These are phyloP conservation scores for Haematococcus lacustris DNA, from an alignment of 139 green algal genomes.

Conservation along the genomic window DNA sequence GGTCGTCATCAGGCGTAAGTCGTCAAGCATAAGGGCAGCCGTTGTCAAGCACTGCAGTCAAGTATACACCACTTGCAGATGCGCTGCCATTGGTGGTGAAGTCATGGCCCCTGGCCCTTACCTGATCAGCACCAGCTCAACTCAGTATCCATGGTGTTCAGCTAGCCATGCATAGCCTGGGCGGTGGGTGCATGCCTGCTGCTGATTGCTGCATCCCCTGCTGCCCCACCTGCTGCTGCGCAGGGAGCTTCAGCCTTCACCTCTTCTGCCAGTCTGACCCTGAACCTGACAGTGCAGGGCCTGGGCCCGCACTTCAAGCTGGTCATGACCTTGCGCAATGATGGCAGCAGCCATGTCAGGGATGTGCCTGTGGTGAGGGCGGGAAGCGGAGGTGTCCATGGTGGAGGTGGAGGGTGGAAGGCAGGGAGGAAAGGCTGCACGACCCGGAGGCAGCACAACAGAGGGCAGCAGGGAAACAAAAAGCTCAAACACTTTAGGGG, in stretches of 20 bases:
- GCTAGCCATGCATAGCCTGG: neutral
- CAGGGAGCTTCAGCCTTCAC: constrained; percentile 41
- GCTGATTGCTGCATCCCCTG: neutral
- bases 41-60: no score
- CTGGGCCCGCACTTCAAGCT: constrained; percentile 61
- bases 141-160: no score
- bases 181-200: neutral
- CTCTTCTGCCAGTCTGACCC: constrained; percentile 28
- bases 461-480: no score
- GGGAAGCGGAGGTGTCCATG: neutral
- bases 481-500: neutral
- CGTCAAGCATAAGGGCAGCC: no score
- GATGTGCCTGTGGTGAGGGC: constrained; percentile 37
- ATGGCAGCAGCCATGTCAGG: constrained; percentile 28
- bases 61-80: neutral
- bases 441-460: no score
- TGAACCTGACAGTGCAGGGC: constrained; percentile 37
- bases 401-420: neutral
- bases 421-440: neutral
- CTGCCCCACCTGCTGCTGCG: neutral
- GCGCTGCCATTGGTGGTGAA: neutral
- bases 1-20: no score
- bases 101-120: neutral
- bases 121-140: no score
- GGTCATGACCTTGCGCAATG: constrained; percentile 50